Percentiles rank a stretch among this genome's conserved stretches.
Evolutionary conservation across 306 rosid species (phyloP).

Genomic region (Glycine latifolia): DNA sequence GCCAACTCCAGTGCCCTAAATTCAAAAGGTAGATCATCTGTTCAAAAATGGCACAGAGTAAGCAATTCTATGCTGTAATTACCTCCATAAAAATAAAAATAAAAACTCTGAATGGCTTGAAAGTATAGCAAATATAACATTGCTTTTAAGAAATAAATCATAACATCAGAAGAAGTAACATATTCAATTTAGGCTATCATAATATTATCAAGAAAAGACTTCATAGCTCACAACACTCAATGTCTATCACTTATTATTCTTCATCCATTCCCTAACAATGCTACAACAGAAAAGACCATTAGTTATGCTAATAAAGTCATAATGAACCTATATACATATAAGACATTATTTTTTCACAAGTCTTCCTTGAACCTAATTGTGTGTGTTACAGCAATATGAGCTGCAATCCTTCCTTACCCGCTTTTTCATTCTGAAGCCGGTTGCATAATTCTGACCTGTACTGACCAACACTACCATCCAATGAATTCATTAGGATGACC

Average conservation of each 20-base stretch:
- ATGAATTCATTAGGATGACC: conserved; percentile 88
- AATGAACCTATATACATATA: neutral
- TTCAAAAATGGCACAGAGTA: conserved; percentile 52
- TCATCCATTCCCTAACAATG: conserved; percentile 25
- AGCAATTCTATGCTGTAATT: conserved; percentile 45
- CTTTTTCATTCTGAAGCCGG: conserved; percentile 75
- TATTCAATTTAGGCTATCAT: neutral
- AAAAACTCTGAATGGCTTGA: conserved; percentile 17
- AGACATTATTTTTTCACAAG: neutral
- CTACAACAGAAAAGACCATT: conserved; percentile 13
- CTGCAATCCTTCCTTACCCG: conserved; percentile 60
- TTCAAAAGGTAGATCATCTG: conserved; percentile 95
- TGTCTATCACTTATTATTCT: conserved; percentile 30
- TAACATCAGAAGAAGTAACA: conserved; percentile 33
- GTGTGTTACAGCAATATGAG: conserved; percentile 39
- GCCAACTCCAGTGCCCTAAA: conserved; percentile 93
- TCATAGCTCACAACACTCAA: conserved; percentile 9
- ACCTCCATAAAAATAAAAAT: conserved; percentile 5
- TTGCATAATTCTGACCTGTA: conserved; percentile 77
- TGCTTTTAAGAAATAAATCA: conserved; percentile 23
- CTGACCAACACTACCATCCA: conserved; percentile 83
- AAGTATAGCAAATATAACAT: conserved; percentile 13
- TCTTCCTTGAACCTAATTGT: conserved; percentile 28
- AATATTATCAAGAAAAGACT: conserved; percentile 20
- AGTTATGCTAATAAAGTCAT: conserved; percentile 6